Percentiles rank a stretch among this genome's conserved stretches.
These are phyloP conservation scores for Lanmaoa rubissima DNA, from an alignment of 768 basidiomycete genomes.

Conservation along the genomic window DNA sequence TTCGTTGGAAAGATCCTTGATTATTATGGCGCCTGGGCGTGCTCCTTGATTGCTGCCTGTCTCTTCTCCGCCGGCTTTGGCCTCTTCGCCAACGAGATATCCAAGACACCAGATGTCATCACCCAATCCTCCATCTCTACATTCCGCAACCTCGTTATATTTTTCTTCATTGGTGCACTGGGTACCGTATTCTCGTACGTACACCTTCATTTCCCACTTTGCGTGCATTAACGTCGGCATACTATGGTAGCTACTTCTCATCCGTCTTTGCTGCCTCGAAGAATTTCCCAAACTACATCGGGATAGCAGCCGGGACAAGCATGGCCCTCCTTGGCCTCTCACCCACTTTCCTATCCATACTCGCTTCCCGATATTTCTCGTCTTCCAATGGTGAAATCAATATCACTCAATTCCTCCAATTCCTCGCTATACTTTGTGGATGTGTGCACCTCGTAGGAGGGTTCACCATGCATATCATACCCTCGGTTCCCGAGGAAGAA, in stretches of 20 bases:
- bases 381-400: slow-evolving; percentile 42
- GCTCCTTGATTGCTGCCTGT: slow-evolving; percentile 60
- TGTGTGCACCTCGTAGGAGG: slow-evolving; percentile 54
- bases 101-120: slow-evolving; percentile 41
- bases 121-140: slow-evolving; percentile 39
- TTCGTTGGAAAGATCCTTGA: slow-evolving; percentile 70
- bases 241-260: slow-evolving; percentile 56
- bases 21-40: slow-evolving; percentile 60
- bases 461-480: slow-evolving; percentile 37
- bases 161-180: slow-evolving; percentile 62
- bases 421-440: slow-evolving; percentile 55
- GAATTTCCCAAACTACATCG: slow-evolving; percentile 62
- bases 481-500: slow-evolving; percentile 10
- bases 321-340: slow-evolving; percentile 82
- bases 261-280: slow-evolving; percentile 74
- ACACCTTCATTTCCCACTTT: not conserved
- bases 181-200: slow-evolving; percentile 74
- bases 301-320: slow-evolving; percentile 62
- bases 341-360: slow-evolving; percentile 64
- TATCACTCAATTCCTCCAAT: slow-evolving; percentile 51
- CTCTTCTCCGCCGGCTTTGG: slow-evolving; percentile 62
- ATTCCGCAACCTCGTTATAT: slow-evolving; percentile 52
- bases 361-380: slow-evolving; percentile 65
- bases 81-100: slow-evolving; percentile 59
- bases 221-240: not conserved